A percentile compares a stretch with the other conserved stretches of the same genome.
phyloP scores from a whole-genome alignment of 2,329 filamentous ascomycete species.

The Stachybotrys chartarum region DNA sequence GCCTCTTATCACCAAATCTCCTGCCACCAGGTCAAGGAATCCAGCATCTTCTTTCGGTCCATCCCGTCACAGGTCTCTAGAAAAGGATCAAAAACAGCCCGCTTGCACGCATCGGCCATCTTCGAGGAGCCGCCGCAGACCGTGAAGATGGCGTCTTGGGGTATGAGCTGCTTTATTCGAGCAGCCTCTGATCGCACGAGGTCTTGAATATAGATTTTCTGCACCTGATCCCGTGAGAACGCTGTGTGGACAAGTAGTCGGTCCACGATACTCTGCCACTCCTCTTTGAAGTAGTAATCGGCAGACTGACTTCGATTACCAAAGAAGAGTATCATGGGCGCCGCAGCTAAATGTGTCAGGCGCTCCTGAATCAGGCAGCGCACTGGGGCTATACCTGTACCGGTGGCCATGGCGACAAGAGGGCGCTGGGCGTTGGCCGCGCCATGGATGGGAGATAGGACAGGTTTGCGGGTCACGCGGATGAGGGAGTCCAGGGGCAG shows the following conservation, averaged over 20 bases:
- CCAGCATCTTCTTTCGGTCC: slow-evolving; percentile 29
- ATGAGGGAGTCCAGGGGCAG: slow-evolving; percentile 53
- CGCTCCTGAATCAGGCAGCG: slow-evolving; percentile 75
- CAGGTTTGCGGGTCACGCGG: slow-evolving; percentile 50
- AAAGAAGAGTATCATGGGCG: slow-evolving; percentile 63
- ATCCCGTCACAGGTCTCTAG: slow-evolving; percentile 29
- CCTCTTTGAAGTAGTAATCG: slow-evolving; percentile 76
- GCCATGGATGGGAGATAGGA: slow-evolving; percentile 32
- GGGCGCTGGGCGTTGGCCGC: slow-evolving; percentile 37
- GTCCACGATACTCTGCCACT: slow-evolving; percentile 50
- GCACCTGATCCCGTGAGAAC: slow-evolving; percentile 39
- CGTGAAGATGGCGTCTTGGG: slow-evolving; percentile 36
- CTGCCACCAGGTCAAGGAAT: slow-evolving; percentile 42
- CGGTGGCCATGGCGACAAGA: slow-evolving; percentile 72
- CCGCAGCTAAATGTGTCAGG: slow-evolving; percentile 14
- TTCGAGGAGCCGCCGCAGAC: slow-evolving; percentile 51
- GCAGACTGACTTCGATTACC: slow-evolving; percentile 68
- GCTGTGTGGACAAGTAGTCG: slow-evolving; percentile 31
- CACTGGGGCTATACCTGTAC: slow-evolving; percentile 82
- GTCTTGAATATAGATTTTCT: slow-evolving; percentile 52
- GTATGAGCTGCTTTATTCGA: slow-evolving; percentile 24
- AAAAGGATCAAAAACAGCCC: slow-evolving; percentile 42
- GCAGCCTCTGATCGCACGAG: slow-evolving; percentile 36
- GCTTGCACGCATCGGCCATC: slow-evolving; percentile 50
- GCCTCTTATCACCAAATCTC: slow-evolving; percentile 45